Conservation (phyloP, 768 basidiomycete genomes). For the Mycena belliarum region DNA sequence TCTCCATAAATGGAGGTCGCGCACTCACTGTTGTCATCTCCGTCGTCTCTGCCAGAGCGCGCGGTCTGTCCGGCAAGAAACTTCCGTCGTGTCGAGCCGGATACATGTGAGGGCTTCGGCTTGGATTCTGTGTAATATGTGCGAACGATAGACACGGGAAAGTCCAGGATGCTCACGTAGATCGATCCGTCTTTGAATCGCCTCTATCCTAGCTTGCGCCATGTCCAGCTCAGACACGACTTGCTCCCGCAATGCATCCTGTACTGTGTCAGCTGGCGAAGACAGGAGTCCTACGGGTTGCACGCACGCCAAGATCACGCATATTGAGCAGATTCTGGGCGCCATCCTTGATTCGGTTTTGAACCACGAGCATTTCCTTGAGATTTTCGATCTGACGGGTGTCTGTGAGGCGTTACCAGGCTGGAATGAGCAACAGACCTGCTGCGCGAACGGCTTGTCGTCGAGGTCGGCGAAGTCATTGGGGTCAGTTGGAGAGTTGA, state of each 20-base stretch:
- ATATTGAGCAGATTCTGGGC: constrained; percentile 87
- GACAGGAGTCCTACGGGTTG: neutral
- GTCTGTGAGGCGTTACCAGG: too few species aligned
- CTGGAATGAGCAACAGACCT: constrained; percentile 28
- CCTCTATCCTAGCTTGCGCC: constrained; percentile 71
- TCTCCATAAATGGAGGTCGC: neutral
- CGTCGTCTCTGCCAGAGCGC: constrained; percentile 35
- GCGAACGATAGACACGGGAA: neutral
- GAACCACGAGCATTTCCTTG: constrained; percentile 66
- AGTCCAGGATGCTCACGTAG: constrained; percentile 39
- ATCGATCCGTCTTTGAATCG: constrained; percentile 62
- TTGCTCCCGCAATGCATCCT: constrained; percentile 69
- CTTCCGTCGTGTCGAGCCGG: constrained; percentile 18
- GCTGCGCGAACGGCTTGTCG: constrained; percentile 45
- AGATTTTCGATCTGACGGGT: constrained; percentile 43
- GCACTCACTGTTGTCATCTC: constrained; percentile 24
- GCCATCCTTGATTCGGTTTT: constrained; percentile 86
- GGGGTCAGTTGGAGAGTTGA: constrained; percentile 17
- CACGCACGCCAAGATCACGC: constrained; percentile 25
- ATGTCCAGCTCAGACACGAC: constrained; percentile 78
- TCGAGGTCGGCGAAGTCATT: constrained; percentile 44
- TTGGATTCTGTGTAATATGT: constrained; percentile 1
- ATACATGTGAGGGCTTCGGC: constrained; percentile 12
- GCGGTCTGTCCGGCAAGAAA: constrained; percentile 16
- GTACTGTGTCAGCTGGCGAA: constrained; percentile 3